Base-by-base conservation (phyloP, 148 eudicot species). In the Nepenthes gracilis region DNA sequence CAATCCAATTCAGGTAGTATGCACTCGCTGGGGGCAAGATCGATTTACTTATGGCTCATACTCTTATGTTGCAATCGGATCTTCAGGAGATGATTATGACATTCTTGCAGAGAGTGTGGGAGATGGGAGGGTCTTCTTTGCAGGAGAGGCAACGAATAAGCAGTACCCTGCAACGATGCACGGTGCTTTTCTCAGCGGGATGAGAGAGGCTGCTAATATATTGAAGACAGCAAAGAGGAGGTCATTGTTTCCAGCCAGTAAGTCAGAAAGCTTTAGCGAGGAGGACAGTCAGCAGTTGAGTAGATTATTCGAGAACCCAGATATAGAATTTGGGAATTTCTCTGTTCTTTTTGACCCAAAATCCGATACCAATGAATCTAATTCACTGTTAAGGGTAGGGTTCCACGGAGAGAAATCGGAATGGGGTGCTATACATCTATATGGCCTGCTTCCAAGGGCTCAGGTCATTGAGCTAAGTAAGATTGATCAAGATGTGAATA, bases 111-210 rank as follows among this genome's bases (percentile, higher is more conserved):
- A 93, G 80, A 84, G 81, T 63, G 72, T 88, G 8, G 98, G 85
- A 9, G 79, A 83, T 71, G 82, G 83, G 48, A 76, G 93, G 61
- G 83, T 91, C 33, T 91, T 91, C 71, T 93, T 93, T 73, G 96
- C 96, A 0, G 99, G 96, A 56, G 99, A 93, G 70, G 99, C 99
- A 1, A 93, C 99, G 3, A 93, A 81, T 40, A 89, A 81, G 69
- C 96, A 74, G 66, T 93, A 88, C 71, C 99, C 99, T 13, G 99
- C 99, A 4, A 93, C 99, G 3, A 93, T 93, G 99, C 99, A 93
- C 12, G 99, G 99, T 60, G 99, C 99, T 54, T 93, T 89, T 54
- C 83, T 93, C 13, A 93, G 99, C 63, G 99, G 99, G 43, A 86
- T 93, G 97, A 82, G 99, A 70, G 99, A 93, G 75, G 95, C 99